These are phyloP conservation scores for Russula sp. DNA, from an alignment of 768 basidiomycete genomes.

Conservation along the genomic window DNA sequence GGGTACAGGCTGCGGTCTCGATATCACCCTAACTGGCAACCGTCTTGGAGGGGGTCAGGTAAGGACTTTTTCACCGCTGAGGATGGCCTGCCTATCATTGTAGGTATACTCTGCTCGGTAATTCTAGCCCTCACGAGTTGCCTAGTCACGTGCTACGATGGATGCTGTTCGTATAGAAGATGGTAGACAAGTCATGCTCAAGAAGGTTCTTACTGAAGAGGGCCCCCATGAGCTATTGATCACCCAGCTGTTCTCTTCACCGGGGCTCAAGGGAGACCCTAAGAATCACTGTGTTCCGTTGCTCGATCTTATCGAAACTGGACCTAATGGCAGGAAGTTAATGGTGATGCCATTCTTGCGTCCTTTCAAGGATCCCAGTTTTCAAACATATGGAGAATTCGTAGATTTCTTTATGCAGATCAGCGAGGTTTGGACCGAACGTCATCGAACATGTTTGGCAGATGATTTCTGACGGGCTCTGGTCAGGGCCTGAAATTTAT, in stretches of 20 bases:
- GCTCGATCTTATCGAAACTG: constrained; percentile 10
- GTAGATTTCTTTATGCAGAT: constrained; percentile 19
- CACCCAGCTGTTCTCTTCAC: constrained; percentile 4
- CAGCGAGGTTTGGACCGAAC: constrained; percentile 6
- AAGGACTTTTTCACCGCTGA: constrained; percentile 5
- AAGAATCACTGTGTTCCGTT: constrained; percentile 20
- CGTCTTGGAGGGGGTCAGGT: constrained; percentile 1
- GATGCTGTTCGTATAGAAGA: constrained; percentile 20
- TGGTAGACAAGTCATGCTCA: constrained; percentile 18
- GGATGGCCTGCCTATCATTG: constrained; percentile 9
- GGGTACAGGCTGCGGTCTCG: constrained; percentile 14
- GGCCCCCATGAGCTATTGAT: constrained; percentile 13
- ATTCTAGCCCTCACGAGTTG: background rate
- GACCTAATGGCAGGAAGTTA: background rate
- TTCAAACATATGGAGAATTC: constrained; percentile 21
- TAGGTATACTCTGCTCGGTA: background rate
- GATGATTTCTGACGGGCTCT: background rate
- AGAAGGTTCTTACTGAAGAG: constrained; percentile 16
- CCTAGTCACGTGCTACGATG: constrained; percentile 10
- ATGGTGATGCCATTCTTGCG: constrained; percentile 22
- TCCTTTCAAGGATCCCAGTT: constrained; percentile 16
- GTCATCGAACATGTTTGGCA: background rate
- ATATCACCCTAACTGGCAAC: constrained; percentile 8
- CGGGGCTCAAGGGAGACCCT: constrained; percentile 1
- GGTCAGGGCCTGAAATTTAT: constrained; percentile 7